Base-by-base conservation (phyloP, 148 eudicot genomes). In the Cornus florida region DNA sequence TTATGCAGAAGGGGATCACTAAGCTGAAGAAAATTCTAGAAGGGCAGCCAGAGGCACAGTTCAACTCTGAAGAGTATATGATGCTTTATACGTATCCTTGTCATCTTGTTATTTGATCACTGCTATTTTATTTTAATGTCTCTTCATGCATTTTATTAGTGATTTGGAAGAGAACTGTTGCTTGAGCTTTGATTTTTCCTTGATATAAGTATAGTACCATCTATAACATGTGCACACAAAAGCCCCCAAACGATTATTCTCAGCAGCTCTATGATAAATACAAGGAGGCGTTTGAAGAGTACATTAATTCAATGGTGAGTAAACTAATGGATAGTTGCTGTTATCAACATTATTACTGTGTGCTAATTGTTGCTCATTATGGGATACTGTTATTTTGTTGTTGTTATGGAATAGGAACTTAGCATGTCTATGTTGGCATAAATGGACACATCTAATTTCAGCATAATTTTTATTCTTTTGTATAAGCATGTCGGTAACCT, bases 181-280 rank as follows among this genome's bases (percentile, higher is more conserved):
- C 14, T 57, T 57, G 19, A 57, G 64, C 14, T 57, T 62, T 62
- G 66, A 28, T 70, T 59, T 78, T n/a, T 78, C 75, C 75, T 78
- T 78, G 23, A 70, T 59, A 35, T 10, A 35, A 46, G 76, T 80
- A 23, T 78, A 84, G 87, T 33, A 81, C 82, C 35, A 73, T 86
- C 66, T 84, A 82, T 69, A 70, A 82, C 69, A 81, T 86, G 89
- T 86, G 89, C 76, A 83, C 86, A 24, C 86, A 86, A 69, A 83
- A 86, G 64, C 84, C 84, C 43, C 86, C 89, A 65, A 76, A 83
- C 41, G 84, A 86, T 72, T 86, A 86, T 71, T 84, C 86, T 65
- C 83, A 81, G 71, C 81, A 73, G 72, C 77, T 86, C 11, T 86
- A 86, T 46, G 85, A 86, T 16, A 79, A 80, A 74, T 86, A 86